A percentile compares a stretch with the other conserved stretches of the same genome.
phyloP scores from a whole-genome alignment of 192 early-diverging fungal species.

The Podila minutissima region DNA sequence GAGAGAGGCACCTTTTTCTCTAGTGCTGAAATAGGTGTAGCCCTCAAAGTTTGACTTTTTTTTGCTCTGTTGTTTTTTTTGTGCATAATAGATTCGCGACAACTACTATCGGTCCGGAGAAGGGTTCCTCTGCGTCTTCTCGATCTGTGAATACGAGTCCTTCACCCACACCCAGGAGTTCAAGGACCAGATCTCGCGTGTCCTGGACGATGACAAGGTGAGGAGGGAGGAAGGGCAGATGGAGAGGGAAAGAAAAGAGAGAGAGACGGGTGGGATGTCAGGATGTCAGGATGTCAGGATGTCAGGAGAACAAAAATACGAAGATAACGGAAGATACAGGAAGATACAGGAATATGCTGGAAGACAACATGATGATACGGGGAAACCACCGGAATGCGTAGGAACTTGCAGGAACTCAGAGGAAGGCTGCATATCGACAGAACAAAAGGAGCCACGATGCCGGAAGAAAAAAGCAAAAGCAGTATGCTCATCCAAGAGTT shows the following conservation, averaged over 20 bases:
- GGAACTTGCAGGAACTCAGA: no score
- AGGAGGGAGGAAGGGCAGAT: neutral
- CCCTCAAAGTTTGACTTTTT: neutral
- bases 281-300: no score
- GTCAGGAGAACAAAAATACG: neutral
- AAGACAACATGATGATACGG: neutral
- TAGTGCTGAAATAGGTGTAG: neutral
- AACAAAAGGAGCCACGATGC: no score
- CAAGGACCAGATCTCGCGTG: constrained; percentile 85
- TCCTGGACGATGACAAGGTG: constrained; percentile 82
- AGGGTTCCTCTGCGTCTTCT: constrained; percentile 89
- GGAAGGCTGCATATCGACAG: no score
- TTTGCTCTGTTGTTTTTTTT: neutral
- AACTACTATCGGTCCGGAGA: constrained; percentile 89
- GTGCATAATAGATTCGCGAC: constrained; percentile 70
- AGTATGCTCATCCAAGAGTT: neutral
- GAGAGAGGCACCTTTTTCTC: neutral
- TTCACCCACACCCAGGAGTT: constrained; percentile 88
- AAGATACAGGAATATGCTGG: neutral
- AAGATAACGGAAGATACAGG: neutral
- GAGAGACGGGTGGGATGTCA: neutral
- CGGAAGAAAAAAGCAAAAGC: neutral
- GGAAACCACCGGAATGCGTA: neutral
- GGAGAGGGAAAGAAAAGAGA: neutral
- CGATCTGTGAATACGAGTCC: constrained; percentile 80